Base-by-base conservation (phyloP, 768 basidiomycete species). In the Leucocoprinus leucothites region DNA sequence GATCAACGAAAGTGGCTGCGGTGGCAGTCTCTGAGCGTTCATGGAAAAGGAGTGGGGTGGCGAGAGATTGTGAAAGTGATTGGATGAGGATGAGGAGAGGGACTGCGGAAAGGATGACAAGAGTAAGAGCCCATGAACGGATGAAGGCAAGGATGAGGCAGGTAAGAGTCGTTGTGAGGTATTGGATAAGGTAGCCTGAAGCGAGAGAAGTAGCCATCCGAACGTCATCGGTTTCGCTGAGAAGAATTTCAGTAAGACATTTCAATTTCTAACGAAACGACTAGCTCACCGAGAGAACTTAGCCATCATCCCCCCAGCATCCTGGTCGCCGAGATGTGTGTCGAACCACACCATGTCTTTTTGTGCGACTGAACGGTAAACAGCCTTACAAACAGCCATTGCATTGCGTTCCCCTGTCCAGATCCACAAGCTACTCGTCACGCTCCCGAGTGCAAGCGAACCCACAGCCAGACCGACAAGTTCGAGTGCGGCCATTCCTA, bases 321-420 rank as follows among this genome's bases (percentile, higher is more conserved):
- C 84, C 8, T 61, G 46, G 21, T 72, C 70, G 51, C 82, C 84
- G 79, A 88, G 86, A 54, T 89, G 85, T 38, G 81, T 69, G 70
- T 97, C 94, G 66, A 93, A 97, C 94, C 95, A 97, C n/a, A 78
- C 77, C 82, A 96, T 87, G 19, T 86, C 85, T 63, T 86, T 87
- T 21, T 64, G 65, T 14, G 82, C 78, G 24, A 97, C 82, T 1
- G 84, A 80, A 2, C 67, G 63, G 65, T 90, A 96, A 5, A 95
- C 87, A 46, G 73, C 72, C 62, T 78, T 75, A 57, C 94, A 73
- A 18, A 97, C 69, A 7, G 78, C 76, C 60, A 85, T 72, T 6
- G 86, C 83, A 59, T 92, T 91, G 55, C 82, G 74, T 67, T 98
- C 96, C 3, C 92, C 94, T 4, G 86, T 82, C 74, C 85, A 84